phyloP scores from a whole-genome alignment of 305 asterid genomes.

The Fraxinus angustifolia region DNA sequence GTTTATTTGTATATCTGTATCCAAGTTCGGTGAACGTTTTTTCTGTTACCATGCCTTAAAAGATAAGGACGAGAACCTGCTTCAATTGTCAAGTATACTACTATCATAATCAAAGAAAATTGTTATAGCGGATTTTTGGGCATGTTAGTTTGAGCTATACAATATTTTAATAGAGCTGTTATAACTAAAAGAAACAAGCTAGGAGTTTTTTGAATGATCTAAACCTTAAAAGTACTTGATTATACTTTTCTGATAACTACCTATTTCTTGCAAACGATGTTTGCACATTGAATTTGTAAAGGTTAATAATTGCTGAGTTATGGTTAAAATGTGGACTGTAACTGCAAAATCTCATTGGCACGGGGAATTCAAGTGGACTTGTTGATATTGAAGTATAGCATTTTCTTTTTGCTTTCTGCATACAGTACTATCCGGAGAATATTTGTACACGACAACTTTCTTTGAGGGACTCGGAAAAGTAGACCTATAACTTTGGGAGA shows the following conservation, averaged over 20 bases:
- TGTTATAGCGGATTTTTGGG: neutral
- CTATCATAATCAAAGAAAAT: neutral
- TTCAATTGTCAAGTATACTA: neutral
- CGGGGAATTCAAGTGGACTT: neutral
- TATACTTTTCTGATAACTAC: neutral
- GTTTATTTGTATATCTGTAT: neutral
- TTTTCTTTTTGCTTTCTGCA: neutral
- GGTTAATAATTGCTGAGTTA: neutral
- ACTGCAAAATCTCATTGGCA: neutral
- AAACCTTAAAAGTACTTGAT: neutral
- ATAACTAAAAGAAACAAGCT: neutral
- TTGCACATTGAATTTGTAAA: neutral
- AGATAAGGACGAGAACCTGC: neutral
- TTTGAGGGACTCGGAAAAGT: neutral
- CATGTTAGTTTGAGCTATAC: neutral
- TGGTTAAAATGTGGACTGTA: neutral
- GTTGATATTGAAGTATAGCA: neutral
- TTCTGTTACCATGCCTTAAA: neutral
- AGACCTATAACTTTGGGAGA: neutral
- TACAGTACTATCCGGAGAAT: neutral
- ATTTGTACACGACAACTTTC: neutral
- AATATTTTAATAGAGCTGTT: neutral
- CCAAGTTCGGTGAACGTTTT: neutral
- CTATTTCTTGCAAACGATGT: neutral
- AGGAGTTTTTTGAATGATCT: neutral